Evolutionary conservation across 495 filamentous ascomycete species (phyloP), one percentile per base, ranked within the genome.

Genomic region (Penicillium longicatenatum): DNA sequence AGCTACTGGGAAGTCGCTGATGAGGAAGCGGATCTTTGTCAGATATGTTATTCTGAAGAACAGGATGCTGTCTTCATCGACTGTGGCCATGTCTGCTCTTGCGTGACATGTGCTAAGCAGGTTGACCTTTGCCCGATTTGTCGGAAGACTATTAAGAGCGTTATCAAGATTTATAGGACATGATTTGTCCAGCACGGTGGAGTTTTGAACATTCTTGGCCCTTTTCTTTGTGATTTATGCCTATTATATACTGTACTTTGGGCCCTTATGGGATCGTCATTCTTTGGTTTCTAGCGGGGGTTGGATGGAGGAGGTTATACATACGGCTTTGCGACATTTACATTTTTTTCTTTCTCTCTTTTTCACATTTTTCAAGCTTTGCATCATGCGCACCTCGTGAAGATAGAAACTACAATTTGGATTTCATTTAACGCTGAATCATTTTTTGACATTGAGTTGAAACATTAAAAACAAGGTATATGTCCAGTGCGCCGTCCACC

Each of bases 51-150:
- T 60, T 83, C 84, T 37, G 80, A 81, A 48, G 82, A 82, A 59
- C 81, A 83, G 55, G 82, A 87, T 61, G 79, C 84, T 3, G 71
- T 84, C 42, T 86, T 89, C 66, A 84, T 81, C 52, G 84, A 86
- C 61, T 89, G 86, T 59, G 86, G 86, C 1, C 86, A 89, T 63
- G 80, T 89, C 42, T 82, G 81, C 50, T 82, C 86, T 2, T 89
- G 86, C 56, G 72, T 85, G 55, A 76, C 75, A 20, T 89, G 86
- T 60, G 86, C 86, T 30, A 78, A 76, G 47, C 78, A 81, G 63
- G 77, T 89, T n/a, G 83, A 86, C 31, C 71, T 75, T 42, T 89
- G 86, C 63, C 86, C 86, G 45, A 82, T 88, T 50, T 89, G 86
- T 61, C 78, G 86, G 58, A 82, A 81, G 74, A 75, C 70, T 53